phyloP scores from a whole-genome alignment of 2,329 filamentous ascomycete species.

The Neonectria coccinea region DNA sequence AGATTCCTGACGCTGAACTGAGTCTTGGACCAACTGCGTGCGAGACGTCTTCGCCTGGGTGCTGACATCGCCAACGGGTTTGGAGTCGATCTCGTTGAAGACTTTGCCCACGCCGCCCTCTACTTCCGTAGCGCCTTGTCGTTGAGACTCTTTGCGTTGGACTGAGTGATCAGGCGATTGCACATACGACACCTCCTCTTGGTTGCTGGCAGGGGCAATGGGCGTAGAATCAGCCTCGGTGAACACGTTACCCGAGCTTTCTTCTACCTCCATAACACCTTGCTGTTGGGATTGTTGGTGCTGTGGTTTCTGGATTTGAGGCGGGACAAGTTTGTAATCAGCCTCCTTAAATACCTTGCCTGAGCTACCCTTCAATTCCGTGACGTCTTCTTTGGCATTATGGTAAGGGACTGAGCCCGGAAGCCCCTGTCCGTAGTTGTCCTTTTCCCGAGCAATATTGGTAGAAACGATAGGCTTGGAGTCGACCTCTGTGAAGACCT shows the following conservation, averaged over 20 bases:
- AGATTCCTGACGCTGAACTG: background rate
- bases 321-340: background rate
- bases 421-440: background rate
- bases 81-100: conserved; percentile 12
- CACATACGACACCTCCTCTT: conserved; percentile 2
- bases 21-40: background rate
- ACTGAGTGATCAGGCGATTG: background rate
- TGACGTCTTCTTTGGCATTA: background rate
- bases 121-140: conserved; percentile 1
- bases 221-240: conserved; percentile 9
- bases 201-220: background rate
- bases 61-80: background rate
- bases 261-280: conserved; percentile 7
- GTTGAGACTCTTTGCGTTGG: background rate
- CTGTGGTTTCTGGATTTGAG: background rate
- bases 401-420: background rate
- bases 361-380: conserved; percentile 13
- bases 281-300: background rate
- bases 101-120: conserved; percentile 10
- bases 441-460: background rate
- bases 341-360: background rate
- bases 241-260: conserved; percentile 7
- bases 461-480: too few relatives aligned
- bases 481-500: too few relatives aligned
- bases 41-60: conserved; percentile 4